Evolutionary conservation across 176 grass and related monocot species (phyloP).

Genomic region (Avena sativa): DNA sequence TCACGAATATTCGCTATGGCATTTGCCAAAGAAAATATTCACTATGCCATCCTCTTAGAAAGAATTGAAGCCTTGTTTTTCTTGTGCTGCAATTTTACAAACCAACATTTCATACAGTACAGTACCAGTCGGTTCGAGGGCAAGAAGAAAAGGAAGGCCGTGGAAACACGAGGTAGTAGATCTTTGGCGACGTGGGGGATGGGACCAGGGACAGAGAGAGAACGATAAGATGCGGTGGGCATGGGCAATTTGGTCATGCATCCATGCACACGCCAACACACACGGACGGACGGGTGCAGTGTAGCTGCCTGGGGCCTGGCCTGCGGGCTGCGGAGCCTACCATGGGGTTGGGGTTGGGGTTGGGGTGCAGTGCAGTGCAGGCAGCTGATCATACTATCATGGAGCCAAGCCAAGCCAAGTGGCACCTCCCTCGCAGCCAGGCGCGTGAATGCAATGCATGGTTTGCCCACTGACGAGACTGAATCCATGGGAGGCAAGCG

Average conservation of each 20-base stretch:
- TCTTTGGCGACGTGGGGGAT: not conserved
- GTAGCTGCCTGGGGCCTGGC: not conserved
- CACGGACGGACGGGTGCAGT: not conserved
- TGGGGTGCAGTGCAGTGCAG: not conserved
- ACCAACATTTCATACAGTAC: too few species aligned
- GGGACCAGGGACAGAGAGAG: constrained; percentile 41
- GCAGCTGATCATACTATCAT: not conserved
- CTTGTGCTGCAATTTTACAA: too few species aligned
- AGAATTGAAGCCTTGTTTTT: too few species aligned
- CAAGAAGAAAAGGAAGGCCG: too few species aligned
- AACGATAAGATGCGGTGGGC: constrained; percentile 36
- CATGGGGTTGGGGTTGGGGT: not conserved
- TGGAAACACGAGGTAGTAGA: not conserved
- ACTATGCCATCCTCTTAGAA: too few species aligned
- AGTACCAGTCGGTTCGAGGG: too few species aligned
- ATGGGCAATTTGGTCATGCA: constrained; percentile 8
- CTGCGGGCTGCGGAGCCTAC: not conserved
- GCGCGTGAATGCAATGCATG: not conserved
- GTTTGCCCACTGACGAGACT: not conserved
- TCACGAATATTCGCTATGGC: too few species aligned
- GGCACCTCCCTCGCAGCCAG: not conserved
- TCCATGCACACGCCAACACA: not conserved
- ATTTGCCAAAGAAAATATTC: too few species aligned
- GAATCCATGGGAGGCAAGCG: not conserved
- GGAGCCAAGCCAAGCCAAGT: constrained; percentile 19